Evolutionary conservation across 1,284 basidiomycete genomes (phyloP).

Genomic region (Heterobasidion irregulare): DNA sequence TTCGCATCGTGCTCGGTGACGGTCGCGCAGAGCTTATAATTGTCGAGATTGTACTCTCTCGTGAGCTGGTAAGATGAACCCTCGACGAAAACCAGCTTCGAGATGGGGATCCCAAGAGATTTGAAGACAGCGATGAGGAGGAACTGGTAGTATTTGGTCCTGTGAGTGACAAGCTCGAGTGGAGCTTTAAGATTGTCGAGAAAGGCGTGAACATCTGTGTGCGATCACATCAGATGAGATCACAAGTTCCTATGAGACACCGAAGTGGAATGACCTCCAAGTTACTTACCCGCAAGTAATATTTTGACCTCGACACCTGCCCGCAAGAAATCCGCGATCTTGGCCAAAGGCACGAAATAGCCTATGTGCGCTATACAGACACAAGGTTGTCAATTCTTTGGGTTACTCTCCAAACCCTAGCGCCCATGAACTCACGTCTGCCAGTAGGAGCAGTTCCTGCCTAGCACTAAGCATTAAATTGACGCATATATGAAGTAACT

Average conservation of each 20-base stretch:
- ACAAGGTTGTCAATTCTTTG: neutral
- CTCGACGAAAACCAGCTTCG: slow-evolving; percentile 78
- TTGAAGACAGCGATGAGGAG: slow-evolving; percentile 80
- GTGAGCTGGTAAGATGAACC: slow-evolving; percentile 92
- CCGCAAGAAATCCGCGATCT: slow-evolving; percentile 94
- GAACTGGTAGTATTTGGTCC: slow-evolving; percentile 88
- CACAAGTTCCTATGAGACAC: neutral
- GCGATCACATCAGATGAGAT: neutral
- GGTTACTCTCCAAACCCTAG: neutral
- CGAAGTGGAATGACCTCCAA: too few relatives aligned
- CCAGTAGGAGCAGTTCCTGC: slow-evolving; percentile 91
- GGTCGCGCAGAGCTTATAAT: slow-evolving; percentile 84
- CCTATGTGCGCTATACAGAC: slow-evolving; percentile 78
- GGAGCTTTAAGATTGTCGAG: slow-evolving; percentile 98
- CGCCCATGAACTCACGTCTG: slow-evolving; percentile 56
- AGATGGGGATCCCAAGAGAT: slow-evolving; percentile 87
- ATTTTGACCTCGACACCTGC: slow-evolving; percentile 91
- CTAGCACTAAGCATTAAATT: slow-evolving; percentile 3
- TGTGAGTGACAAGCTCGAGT: slow-evolving; percentile 84
- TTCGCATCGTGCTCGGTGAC: slow-evolving; percentile 96
- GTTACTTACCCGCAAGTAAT: slow-evolving; percentile 70
- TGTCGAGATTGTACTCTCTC: slow-evolving; percentile 90
- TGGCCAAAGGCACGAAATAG: slow-evolving; percentile 93
- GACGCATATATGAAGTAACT: neutral
- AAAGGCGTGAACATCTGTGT: slow-evolving; percentile 90